These are phyloP conservation scores for Arabidopsis suecica DNA, from an alignment of 345 rosid genomes.

Conservation along the genomic window DNA sequence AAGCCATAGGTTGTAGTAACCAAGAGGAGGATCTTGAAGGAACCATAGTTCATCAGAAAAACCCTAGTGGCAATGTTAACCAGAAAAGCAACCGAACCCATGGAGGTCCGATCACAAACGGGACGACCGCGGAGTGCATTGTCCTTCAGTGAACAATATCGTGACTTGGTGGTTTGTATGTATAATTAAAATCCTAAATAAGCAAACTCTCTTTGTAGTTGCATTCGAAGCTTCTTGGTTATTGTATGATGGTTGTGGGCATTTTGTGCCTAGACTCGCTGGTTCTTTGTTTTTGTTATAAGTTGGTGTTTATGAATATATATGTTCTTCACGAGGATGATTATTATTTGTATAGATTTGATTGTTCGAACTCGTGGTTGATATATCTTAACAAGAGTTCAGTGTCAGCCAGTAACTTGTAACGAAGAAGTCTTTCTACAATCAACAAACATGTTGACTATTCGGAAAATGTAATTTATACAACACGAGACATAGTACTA, in stretches of 20 bases:
- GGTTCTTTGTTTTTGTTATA: background rate
- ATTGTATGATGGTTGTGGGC: slow-evolving; percentile 23
- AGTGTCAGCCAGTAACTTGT: background rate
- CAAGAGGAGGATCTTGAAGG: slow-evolving; percentile 36
- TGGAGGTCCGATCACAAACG: slow-evolving; percentile 52
- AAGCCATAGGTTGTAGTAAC: slow-evolving; percentile 54
- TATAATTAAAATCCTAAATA: slow-evolving; percentile 43
- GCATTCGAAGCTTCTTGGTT: slow-evolving; percentile 40
- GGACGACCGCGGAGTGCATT: slow-evolving; percentile 67
- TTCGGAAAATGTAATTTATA: background rate
- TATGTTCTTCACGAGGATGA: background rate
- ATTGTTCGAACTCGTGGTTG: background rate
- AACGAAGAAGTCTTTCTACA: background rate
- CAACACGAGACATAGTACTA: background rate
- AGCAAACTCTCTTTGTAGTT: slow-evolving; percentile 44
- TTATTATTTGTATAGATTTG: background rate
- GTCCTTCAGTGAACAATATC: slow-evolving; percentile 61
- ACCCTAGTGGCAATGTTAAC: slow-evolving; percentile 31
- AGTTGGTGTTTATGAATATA: slow-evolving; percentile 1
- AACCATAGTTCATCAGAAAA: slow-evolving; percentile 38
- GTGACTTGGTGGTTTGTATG: slow-evolving; percentile 19
- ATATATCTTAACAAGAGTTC: background rate
- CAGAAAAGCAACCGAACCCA: slow-evolving; percentile 47
- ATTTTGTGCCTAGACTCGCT: slow-evolving; percentile 17
- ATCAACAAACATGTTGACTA: background rate